phyloP scores from a whole-genome alignment of 2,329 filamentous ascomycete genomes.

The Penicillium occitanis region DNA sequence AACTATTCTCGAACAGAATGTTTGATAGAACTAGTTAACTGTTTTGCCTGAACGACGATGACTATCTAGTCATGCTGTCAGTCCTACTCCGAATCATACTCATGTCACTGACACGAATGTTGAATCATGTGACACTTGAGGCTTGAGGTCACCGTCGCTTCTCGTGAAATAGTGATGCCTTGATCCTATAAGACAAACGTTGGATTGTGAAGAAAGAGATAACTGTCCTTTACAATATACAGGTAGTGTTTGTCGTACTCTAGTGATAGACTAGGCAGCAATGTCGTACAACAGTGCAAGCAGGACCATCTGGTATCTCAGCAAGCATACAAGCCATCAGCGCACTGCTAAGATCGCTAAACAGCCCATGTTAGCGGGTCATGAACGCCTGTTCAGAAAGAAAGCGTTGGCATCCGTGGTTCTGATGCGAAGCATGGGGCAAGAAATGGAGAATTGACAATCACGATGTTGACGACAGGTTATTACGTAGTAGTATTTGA shows the following conservation, averaged over 20 bases:
- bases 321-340: not conserved
- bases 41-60: not conserved
- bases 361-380: not conserved
- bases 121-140: not conserved
- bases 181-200: not conserved
- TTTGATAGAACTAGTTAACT: not conserved
- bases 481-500: not conserved
- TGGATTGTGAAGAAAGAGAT: not conserved
- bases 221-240: not conserved
- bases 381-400: not conserved
- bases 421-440: not conserved
- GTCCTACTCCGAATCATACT: not conserved
- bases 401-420: not conserved
- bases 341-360: not conserved
- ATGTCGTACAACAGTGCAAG: not conserved
- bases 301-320: not conserved
- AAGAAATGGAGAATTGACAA: not conserved
- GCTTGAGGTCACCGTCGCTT: not conserved
- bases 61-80: not conserved
- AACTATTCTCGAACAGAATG: not conserved
- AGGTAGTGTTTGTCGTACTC: not conserved
- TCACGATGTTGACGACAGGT: not conserved
- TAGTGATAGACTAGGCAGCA: not conserved
- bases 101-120: not conserved
- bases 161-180: conserved; percentile 1